phyloP scores from a whole-genome alignment of 768 basidiomycete species.

The Psilocybe sp. region DNA sequence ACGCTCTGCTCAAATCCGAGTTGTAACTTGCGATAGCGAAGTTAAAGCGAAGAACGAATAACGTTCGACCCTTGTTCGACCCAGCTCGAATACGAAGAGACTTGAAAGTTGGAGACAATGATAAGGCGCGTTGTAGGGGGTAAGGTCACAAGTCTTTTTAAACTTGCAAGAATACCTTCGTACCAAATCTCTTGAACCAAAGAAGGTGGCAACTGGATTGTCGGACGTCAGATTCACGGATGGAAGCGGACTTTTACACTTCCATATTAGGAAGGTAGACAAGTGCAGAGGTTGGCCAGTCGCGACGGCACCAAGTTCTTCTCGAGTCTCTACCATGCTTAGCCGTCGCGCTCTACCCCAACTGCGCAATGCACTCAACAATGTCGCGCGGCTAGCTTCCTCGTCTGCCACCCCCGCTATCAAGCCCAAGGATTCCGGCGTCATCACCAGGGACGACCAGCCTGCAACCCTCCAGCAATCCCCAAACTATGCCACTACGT shows the following conservation, averaged over 20 bases:
- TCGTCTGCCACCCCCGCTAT: slow-evolving; percentile 20
- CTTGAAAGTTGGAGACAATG: too few relatives aligned
- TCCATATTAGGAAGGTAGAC: slow-evolving; percentile 13
- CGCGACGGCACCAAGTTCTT: slow-evolving; percentile 4
- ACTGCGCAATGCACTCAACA: slow-evolving; percentile 27
- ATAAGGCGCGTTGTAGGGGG: too few relatives aligned
- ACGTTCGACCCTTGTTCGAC: too few relatives aligned
- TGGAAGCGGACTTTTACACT: slow-evolving; percentile 10
- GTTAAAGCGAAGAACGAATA: too few relatives aligned
- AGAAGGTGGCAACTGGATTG: too few relatives aligned
- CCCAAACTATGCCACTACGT: slow-evolving; percentile 78
- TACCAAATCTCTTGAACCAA: too few relatives aligned
- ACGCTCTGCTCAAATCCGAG: too few relatives aligned
- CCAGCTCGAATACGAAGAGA: too few relatives aligned
- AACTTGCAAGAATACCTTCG: too few relatives aligned
- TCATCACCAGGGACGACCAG: slow-evolving; percentile 15
- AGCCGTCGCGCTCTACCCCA: slow-evolving; percentile 34
- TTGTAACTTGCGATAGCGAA: too few relatives aligned
- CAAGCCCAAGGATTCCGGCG: slow-evolving; percentile 21
- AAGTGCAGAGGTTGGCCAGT: slow-evolving; percentile 6
- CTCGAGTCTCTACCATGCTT: slow-evolving; percentile 32
- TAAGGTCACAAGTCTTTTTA: too few relatives aligned
- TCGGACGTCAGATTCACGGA: slow-evolving; percentile 5
- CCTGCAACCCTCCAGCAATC: slow-evolving; percentile 56
- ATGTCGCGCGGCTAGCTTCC: slow-evolving; percentile 27